Conservation (phyloP, 2,329 filamentous ascomycete genomes). For the Cladosporium colombiae region DNA sequence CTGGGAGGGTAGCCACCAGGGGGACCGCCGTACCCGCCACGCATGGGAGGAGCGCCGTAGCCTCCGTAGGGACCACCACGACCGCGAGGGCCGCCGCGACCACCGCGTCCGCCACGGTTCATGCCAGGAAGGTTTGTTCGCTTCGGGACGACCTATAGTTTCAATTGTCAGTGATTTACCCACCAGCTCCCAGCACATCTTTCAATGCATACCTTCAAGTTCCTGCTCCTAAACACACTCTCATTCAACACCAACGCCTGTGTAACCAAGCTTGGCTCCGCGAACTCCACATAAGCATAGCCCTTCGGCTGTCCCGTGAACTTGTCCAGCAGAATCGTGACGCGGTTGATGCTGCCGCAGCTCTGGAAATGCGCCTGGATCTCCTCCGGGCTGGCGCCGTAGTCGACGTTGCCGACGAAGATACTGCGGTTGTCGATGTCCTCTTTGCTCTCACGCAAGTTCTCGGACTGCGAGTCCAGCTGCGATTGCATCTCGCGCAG, state of each 20-base stretch:
- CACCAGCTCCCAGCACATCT: background rate
- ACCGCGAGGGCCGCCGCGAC: constrained; percentile 43
- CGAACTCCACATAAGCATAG: constrained; percentile 98
- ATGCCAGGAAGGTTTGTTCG: constrained; percentile 96
- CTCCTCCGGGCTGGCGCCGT: constrained; percentile 94
- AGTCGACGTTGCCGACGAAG: constrained; percentile 98
- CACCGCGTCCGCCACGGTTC: constrained; percentile 70
- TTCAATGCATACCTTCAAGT: constrained; percentile 73
- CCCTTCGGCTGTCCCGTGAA: constrained; percentile 99
- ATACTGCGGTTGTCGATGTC: constrained; percentile 94
- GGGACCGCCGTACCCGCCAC: constrained; percentile 42
- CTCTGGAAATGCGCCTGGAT: constrained; percentile 98
- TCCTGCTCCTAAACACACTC: constrained; percentile 90
- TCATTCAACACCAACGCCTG: constrained; percentile 95
- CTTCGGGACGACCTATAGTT: constrained; percentile 75
- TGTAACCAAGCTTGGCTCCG: constrained; percentile 87
- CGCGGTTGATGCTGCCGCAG: constrained; percentile 95
- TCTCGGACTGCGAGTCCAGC: constrained; percentile 81
- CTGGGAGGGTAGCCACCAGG: constrained; percentile 36
- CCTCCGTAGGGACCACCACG: constrained; percentile 51
- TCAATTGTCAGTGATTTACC: constrained; percentile 19
- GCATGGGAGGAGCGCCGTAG: constrained; percentile 52
- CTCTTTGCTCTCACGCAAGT: constrained; percentile 87
- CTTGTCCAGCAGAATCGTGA: constrained; percentile 96
- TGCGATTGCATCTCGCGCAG: constrained; percentile 58